These are phyloP conservation scores for Leptographium radiaticola DNA, from an alignment of 2,329 filamentous ascomycete species.

Conservation along the genomic window DNA sequence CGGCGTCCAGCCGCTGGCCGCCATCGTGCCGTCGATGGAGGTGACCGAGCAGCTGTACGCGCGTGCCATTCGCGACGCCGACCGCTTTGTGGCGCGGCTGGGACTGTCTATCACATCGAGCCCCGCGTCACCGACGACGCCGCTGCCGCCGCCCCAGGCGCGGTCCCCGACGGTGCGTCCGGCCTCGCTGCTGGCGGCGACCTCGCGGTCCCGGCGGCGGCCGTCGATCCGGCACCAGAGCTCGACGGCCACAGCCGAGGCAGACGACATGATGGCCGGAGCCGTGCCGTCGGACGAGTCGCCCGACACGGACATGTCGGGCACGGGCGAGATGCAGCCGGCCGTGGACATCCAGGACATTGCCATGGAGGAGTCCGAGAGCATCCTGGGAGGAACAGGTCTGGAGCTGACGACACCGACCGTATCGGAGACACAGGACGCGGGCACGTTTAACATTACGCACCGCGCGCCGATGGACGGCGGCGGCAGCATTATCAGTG, in stretches of 20 bases:
- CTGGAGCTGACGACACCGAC: slow-evolving; percentile 66
- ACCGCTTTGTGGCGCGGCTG: slow-evolving; percentile 74
- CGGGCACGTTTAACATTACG: slow-evolving; percentile 87
- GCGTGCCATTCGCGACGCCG: slow-evolving; percentile 66
- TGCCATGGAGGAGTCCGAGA: slow-evolving; percentile 64
- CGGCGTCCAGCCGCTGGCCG: slow-evolving; percentile 52
- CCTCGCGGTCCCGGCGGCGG: slow-evolving; percentile 49
- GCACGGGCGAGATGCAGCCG: slow-evolving; percentile 66
- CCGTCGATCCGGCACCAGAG: slow-evolving; percentile 83
- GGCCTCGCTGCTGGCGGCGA: slow-evolving; percentile 37
- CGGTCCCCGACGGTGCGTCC: slow-evolving; percentile 42
- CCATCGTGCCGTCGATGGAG: slow-evolving; percentile 55
- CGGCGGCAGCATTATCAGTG: slow-evolving; percentile 69
- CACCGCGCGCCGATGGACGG: slow-evolving; percentile 75
- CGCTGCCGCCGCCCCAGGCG: slow-evolving; percentile 54
- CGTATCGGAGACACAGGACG: slow-evolving; percentile 72
- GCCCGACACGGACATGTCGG: slow-evolving; percentile 64
- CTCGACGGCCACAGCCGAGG: slow-evolving; percentile 57
- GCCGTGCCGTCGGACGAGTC: slow-evolving; percentile 70
- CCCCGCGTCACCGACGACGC: slow-evolving; percentile 81
- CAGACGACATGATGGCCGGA: slow-evolving; percentile 76
- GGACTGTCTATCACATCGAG: slow-evolving; percentile 66
- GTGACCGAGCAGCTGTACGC: slow-evolving; percentile 55
- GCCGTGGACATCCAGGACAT: slow-evolving; percentile 78
- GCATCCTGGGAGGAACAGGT: slow-evolving; percentile 61